A percentile compares a stretch with the other conserved stretches of the same genome.
These are phyloP conservation scores for Cercophora newfieldiana DNA, from an alignment of 495 filamentous ascomycete genomes.

Conservation along the genomic window DNA sequence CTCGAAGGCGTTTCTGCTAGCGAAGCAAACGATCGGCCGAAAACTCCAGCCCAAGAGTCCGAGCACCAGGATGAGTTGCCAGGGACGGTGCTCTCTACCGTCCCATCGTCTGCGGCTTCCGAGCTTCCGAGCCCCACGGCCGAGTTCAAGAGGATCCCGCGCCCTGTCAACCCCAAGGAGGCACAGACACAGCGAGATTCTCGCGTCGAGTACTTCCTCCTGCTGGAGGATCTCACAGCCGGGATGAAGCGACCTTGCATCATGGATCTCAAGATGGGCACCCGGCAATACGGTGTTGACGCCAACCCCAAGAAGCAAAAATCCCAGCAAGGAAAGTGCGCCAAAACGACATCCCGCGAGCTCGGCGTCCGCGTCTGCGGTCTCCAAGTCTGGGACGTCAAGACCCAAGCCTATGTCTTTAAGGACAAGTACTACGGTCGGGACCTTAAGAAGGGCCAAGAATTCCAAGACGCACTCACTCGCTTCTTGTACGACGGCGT, in stretches of 20 bases:
- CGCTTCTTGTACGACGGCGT: conserved; percentile 92
- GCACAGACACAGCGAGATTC: conserved; percentile 63
- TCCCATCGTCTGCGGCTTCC: conserved; percentile 29
- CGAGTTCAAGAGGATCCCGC: conserved; percentile 42
- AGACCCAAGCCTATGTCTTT: conserved; percentile 78
- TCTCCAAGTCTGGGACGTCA: conserved; percentile 92
- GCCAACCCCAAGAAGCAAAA: conserved; percentile 88
- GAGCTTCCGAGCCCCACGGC: conserved; percentile 30
- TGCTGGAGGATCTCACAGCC: conserved; percentile 94
- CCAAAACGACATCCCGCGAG: conserved; percentile 85
- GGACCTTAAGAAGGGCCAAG: conserved; percentile 79
- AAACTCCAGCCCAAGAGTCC: background rate
- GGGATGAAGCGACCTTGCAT: conserved; percentile 97
- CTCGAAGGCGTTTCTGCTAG: background rate
- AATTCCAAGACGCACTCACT: conserved; percentile 86
- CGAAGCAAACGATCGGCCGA: background rate
- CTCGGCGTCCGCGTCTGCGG: conserved; percentile 93
- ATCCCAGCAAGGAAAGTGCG: conserved; percentile 90
- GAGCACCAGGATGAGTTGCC: background rate
- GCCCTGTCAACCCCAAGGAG: conserved; percentile 71
- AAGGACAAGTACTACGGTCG: conserved; percentile 98
- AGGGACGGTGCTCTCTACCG: conserved; percentile 15
- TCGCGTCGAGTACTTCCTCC: conserved; percentile 85
- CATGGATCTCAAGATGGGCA: conserved; percentile 98
- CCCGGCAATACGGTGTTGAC: conserved; percentile 96